Conservation (phyloP, 1,139 yeast species). For the Kodamaea fungicola region DNA sequence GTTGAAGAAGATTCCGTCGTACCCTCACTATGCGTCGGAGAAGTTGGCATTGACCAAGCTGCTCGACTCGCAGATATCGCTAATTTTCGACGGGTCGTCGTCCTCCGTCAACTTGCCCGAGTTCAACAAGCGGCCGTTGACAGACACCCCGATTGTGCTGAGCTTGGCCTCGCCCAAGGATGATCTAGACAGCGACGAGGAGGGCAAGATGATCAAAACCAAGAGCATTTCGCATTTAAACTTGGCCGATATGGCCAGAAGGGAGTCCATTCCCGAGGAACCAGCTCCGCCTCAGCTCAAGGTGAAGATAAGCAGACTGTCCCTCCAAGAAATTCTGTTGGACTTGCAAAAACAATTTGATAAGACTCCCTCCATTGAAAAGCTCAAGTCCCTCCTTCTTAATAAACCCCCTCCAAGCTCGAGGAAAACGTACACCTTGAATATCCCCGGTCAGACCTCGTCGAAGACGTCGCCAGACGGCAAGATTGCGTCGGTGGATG, state of each 20-base stretch:
- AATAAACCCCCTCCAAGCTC: slow-evolving; percentile 40
- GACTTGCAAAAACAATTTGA: slow-evolving; percentile 25
- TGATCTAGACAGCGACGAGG: slow-evolving; percentile 30
- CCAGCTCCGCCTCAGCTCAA: slow-evolving; percentile 21
- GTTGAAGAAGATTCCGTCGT: slow-evolving; percentile 13
- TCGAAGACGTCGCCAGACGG: slow-evolving; percentile 85
- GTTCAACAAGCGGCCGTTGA: slow-evolving; percentile 65
- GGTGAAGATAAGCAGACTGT: slow-evolving; percentile 12
- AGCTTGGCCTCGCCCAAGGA: slow-evolving; percentile 50
- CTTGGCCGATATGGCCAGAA: slow-evolving; percentile 30
- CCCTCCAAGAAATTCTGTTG: slow-evolving; percentile 30
- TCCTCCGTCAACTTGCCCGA: slow-evolving; percentile 41
- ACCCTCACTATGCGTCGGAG: slow-evolving; percentile 14
- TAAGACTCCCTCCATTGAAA: slow-evolving; percentile 42
- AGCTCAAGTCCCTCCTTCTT: slow-evolving; percentile 34
- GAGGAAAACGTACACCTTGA: slow-evolving; percentile 71
- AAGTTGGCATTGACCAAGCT: slow-evolving; percentile 19
- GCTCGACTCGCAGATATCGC: slow-evolving; percentile 25
- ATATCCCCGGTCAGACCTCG: slow-evolving; percentile 89
- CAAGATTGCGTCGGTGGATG: slow-evolving; percentile 64
- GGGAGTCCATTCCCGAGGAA: slow-evolving; percentile 5
- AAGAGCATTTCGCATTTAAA: slow-evolving; percentile 44
- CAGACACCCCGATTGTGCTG: slow-evolving; percentile 69
- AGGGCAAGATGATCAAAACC: slow-evolving; percentile 20
- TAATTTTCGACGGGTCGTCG: slow-evolving; percentile 15